These are phyloP conservation scores for Erucastrum elatum DNA, from an alignment of 345 rosid genomes.

Conservation along the genomic window DNA sequence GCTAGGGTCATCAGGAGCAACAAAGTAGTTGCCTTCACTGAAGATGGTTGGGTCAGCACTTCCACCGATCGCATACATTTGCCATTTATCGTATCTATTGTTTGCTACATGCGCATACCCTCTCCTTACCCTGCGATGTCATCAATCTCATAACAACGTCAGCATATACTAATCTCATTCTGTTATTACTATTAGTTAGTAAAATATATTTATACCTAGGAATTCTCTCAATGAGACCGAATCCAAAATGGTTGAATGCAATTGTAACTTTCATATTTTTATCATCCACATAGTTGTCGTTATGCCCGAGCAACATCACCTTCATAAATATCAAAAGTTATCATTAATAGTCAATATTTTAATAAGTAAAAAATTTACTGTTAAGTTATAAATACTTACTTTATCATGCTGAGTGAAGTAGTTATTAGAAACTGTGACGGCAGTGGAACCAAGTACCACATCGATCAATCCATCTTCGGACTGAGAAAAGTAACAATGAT, in stretches of 20 bases:
- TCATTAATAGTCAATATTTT: background rate
- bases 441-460: constrained; percentile 80
- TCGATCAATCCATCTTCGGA: constrained; percentile 79
- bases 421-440: constrained; percentile 82
- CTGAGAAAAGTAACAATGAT: constrained; percentile 74
- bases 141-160: background rate
- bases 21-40: constrained; percentile 90
- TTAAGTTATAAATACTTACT: constrained; percentile 39
- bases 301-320: constrained; percentile 85
- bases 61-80: constrained; percentile 92
- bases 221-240: constrained; percentile 85
- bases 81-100: constrained; percentile 84
- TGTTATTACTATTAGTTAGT: background rate
- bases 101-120: constrained; percentile 93
- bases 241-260: constrained; percentile 76
- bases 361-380: background rate
- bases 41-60: constrained; percentile 89
- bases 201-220: constrained; percentile 55
- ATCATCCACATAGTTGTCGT: constrained; percentile 64
- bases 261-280: constrained; percentile 76
- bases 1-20: constrained; percentile 50
- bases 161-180: background rate
- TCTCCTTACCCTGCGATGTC: constrained; percentile 50
- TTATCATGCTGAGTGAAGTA: constrained; percentile 85
- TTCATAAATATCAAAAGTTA: constrained; percentile 13